These are phyloP conservation scores for Uronychia setigera DNA, from an alignment of 73 alveolate species.

Conservation along the genomic window DNA sequence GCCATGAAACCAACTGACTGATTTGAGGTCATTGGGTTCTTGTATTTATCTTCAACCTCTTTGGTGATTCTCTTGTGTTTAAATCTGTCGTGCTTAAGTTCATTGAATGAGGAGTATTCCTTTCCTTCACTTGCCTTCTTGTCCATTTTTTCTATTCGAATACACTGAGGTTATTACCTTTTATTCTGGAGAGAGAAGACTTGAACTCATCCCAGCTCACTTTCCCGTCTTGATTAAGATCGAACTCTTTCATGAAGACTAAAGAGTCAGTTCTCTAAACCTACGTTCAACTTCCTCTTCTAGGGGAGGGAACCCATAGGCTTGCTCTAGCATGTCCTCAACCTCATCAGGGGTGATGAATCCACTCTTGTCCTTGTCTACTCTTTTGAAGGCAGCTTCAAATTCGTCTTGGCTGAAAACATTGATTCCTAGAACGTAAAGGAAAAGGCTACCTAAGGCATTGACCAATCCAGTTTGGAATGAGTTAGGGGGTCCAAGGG, in stretches of 20 bases:
- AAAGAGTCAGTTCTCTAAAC: neutral
- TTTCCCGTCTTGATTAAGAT: conserved; percentile 70
- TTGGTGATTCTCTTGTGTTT: conserved; percentile 68
- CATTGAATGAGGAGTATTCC: conserved; percentile 51
- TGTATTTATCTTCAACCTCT: conserved; percentile 68
- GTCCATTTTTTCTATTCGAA: conserved; percentile 53
- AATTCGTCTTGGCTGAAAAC: conserved; percentile 73
- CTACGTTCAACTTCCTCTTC: conserved; percentile 71
- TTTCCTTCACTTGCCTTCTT: conserved; percentile 69
- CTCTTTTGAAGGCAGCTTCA: conserved; percentile 55
- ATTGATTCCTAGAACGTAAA: conserved; percentile 41
- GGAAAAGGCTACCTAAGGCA: too few species aligned
- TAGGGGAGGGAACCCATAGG: conserved; percentile 82
- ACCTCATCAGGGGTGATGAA: conserved; percentile 73
- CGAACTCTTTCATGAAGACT: conserved; percentile 78
- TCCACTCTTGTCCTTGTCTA: conserved; percentile 77
- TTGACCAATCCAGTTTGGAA: conserved; percentile 65
- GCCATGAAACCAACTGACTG: conserved; percentile 68
- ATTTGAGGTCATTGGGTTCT: conserved; percentile 69
- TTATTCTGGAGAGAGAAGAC: conserved; percentile 51
- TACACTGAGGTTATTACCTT: neutral
- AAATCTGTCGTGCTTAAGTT: conserved; percentile 60
- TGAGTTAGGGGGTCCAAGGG: conserved; percentile 74
- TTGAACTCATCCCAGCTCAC: conserved; percentile 80
- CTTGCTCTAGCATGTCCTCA: conserved; percentile 60